Evolutionary conservation across 2,329 filamentous ascomycete species (phyloP), one percentile per base, ranked within the genome.

Genomic region (Elsinoe batatas): DNA sequence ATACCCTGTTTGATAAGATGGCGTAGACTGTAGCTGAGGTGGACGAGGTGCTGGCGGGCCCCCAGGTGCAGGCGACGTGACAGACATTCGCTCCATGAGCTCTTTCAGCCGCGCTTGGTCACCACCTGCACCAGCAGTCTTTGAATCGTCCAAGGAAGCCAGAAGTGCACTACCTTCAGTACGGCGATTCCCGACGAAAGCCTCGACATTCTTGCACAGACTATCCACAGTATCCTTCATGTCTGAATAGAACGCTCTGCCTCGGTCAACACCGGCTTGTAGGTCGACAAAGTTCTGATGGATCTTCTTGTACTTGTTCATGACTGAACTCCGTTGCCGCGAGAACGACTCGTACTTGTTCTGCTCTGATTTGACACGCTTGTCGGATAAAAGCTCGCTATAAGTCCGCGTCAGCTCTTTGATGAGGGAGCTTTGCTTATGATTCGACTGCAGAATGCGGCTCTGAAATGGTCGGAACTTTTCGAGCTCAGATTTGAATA

Each of bases 401-500:
- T 97, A 97, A 0, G 86, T 83, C 36, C 82, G 79, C 0, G 90
- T 95, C 44, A 98, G 78, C 63, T 98, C 93, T 70, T 97, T 97
- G 83, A 98, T 90, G 54, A 98, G 74, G 0, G 88, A 85, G 0
- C 88, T 84, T 69, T 98, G 93, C 72, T 96, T 98, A 72, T 98
- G 93, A 60, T 90, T 94, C 12, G 93, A 91, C 69, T 96, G 90
- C 7, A 95, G 74, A 13, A 98, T 79, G 33, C 93, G 84, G 64
- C 86, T 95, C 67, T 97, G 93, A 64, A 96, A 88, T 26, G 90
- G 87, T 40, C 90, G 79, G 72, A 96, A 98, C 69, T 98, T 98
- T 71, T 97, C 91, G n/a, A 98, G 78, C 70, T 98, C 93, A 13
- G 89, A 84, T 68, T 96, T 87, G 73, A 98, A 98, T 2, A 98